phyloP scores from a whole-genome alignment of 2,329 filamentous ascomycete genomes.

The Atkinsonella hypoxylon region DNA sequence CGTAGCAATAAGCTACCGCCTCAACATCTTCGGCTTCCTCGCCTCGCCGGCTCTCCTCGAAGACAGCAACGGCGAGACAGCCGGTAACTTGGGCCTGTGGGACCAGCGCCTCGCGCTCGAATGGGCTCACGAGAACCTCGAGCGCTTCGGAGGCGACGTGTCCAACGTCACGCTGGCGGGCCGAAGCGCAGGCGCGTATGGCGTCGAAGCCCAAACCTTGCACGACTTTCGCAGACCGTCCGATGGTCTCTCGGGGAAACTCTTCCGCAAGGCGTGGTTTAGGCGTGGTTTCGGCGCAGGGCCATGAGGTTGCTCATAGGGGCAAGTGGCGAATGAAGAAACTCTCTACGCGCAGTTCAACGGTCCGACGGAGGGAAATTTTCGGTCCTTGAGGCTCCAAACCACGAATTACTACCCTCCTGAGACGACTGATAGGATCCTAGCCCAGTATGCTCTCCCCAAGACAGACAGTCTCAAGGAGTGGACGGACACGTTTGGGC shows the following conservation, averaged over 20 bases:
- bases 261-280: constrained; percentile 28
- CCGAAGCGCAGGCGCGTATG: constrained; percentile 31
- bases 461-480: constrained; percentile 17
- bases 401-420: constrained; percentile 31
- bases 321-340: constrained; percentile 31
- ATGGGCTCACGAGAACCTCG: constrained; percentile 38
- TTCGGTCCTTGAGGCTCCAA: constrained; percentile 24
- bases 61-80: constrained; percentile 14
- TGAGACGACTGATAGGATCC: constrained; percentile 21
- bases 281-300: constrained; percentile 24
- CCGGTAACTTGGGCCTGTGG: constrained; percentile 29
- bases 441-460: constrained; percentile 25
- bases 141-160: constrained; percentile 31
- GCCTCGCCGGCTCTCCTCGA: constrained; percentile 24
- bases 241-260: constrained; percentile 2
- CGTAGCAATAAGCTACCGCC: constrained; percentile 21
- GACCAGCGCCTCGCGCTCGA: constrained; percentile 38
- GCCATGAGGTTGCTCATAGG: constrained; percentile 27
- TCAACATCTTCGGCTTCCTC: constrained; percentile 32
- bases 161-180: constrained; percentile 32
- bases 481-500: constrained; percentile 26
- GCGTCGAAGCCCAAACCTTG: constrained; percentile 27
- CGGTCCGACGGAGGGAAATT: constrained; percentile 18
- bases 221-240: constrained; percentile 17
- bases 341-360: constrained; percentile 30